Base-by-base conservation (phyloP, 2,329 filamentous ascomycete species). In the Amylocarpus encephaloides region DNA sequence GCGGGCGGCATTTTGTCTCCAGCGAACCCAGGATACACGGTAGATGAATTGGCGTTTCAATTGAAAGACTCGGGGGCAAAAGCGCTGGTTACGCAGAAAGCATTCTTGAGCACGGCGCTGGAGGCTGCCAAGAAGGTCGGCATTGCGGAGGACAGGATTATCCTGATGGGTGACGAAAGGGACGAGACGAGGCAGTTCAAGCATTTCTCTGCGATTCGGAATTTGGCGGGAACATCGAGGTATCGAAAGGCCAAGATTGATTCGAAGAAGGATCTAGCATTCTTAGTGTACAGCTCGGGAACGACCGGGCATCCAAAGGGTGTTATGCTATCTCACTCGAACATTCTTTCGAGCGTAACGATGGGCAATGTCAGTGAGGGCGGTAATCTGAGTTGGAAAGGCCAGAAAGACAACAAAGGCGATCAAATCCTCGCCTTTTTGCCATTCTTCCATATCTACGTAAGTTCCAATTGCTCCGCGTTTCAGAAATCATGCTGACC, bases 231-330 rank as follows among this genome's bases (percentile, higher is more conserved):
- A 3, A 73, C 77, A 0, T 72, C 75, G 2, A 74, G 79, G 56
- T 81, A 78, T 61, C 74, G 80, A 15, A 77, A 77, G 49, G 73
- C 81, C 4, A 82, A 78, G 59, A 69, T 89, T 46, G 74, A 86
- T 43, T 80, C 88, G 0, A 75, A 77, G 44, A 83, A 81, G 50
- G 89, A 95, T 64, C 67, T 93, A 22, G 85, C 88, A 0, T 95
- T 93, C 62, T 69, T 96, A 50, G 88, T 94, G 0, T 96, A 95
- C 40, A 89, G 84, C 44, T 91, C 85, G 6, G 92, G 92, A 6
- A 97, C 92, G 0, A 96, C 92, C 0, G 92, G 92, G 1, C 72
- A 90, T 45, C 91, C 92, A 0, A 97, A 97, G 68, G 92, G 91
- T 13, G 92, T 96, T 12, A 86, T 88, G 79, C 74, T 96, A 30